Conservation (phyloP, 306 rosid genomes). For the Cicer arietinum region DNA sequence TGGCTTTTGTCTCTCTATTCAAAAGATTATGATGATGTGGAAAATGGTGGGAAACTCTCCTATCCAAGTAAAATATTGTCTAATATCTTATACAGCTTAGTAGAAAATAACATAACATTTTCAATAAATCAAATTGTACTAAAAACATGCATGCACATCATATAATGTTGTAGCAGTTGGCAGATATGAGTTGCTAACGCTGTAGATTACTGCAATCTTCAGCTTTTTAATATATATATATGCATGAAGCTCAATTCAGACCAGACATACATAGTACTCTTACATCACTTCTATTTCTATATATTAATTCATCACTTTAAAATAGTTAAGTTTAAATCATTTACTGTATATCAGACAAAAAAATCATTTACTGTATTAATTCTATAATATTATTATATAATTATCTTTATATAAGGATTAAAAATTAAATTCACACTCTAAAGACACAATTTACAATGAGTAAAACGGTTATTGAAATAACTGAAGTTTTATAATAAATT, state of each 20-base stretch:
- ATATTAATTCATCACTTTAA: too few relatives aligned
- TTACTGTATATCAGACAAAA: not conserved
- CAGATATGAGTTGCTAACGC: not conserved
- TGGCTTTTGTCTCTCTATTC: conserved; percentile 69
- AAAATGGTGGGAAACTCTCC: conserved; percentile 54
- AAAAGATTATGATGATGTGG: conserved; percentile 63
- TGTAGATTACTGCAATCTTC: conserved; percentile 5
- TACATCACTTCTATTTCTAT: not conserved
- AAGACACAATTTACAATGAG: not conserved
- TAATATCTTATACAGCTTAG: conserved; percentile 35
- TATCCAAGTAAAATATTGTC: conserved; percentile 37
- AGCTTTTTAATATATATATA: not conserved
- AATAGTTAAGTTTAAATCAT: not conserved
- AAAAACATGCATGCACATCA: conserved; percentile 15
- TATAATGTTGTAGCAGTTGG: not conserved
- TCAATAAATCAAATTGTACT: not conserved
- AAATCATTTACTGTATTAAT: not conserved
- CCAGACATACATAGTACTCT: not conserved
- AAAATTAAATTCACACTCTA: too few relatives aligned
- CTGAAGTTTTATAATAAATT: not conserved
- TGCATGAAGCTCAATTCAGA: conserved; percentile 17
- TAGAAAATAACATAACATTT: conserved; percentile 32
- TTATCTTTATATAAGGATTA: not conserved
- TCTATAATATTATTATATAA: not conserved
- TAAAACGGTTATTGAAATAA: conserved; percentile 38